A percentile compares a stretch with the other conserved stretches of the same genome.
phyloP scores from a whole-genome alignment of 2,329 filamentous ascomycete species.

The Diaporthe destruens region DNA sequence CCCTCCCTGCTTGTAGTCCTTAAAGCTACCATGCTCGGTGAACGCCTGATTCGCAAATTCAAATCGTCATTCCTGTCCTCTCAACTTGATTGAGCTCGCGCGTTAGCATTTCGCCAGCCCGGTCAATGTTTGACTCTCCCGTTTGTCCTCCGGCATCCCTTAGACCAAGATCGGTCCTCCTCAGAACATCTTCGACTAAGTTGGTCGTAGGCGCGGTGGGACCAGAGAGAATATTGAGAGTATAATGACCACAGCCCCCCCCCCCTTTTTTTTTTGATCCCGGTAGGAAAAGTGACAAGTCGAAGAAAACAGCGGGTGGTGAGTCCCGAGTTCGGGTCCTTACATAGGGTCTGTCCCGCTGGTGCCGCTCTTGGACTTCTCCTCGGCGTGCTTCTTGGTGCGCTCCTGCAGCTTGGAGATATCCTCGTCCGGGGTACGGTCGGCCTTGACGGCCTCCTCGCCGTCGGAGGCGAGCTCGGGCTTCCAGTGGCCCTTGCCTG shows the following conservation, averaged over 20 bases:
- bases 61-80: slow-evolving; percentile 29
- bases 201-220: background rate
- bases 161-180: background rate
- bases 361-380: slow-evolving; percentile 62
- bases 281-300: slow-evolving; percentile 3
- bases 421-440: slow-evolving; percentile 61
- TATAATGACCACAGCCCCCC: background rate
- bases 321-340: slow-evolving; percentile 9
- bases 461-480: slow-evolving; percentile 81
- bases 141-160: background rate
- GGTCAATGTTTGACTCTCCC: background rate
- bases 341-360: slow-evolving; percentile 56
- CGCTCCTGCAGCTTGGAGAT: slow-evolving; percentile 67
- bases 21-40: slow-evolving; percentile 12
- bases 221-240: background rate
- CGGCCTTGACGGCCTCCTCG: slow-evolving; percentile 82
- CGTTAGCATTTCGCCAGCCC: slow-evolving; percentile 16
- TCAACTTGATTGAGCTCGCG: slow-evolving; percentile 30
- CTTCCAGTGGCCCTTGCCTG: slow-evolving; percentile 81
- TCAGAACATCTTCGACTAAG: background rate
- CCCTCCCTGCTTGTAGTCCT: background rate
- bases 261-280: background rate
- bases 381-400: slow-evolving; percentile 67
- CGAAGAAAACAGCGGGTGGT: background rate
- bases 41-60: slow-evolving; percentile 28